Base-by-base conservation (phyloP, 306 rosid genomes). In the Vigna hirtella region DNA sequence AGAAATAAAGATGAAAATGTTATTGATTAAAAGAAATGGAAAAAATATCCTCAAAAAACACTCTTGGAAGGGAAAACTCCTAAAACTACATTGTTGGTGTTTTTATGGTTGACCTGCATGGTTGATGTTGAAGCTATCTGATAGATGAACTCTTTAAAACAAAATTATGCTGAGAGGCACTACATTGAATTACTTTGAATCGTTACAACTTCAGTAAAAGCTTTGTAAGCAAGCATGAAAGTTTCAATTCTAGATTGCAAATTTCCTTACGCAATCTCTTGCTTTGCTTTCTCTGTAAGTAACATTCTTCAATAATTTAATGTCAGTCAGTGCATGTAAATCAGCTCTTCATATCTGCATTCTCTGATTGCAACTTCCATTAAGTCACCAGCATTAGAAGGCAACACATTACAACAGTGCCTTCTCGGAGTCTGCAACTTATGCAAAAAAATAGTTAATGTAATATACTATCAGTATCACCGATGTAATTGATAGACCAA, bases 401-500 rank as follows among this genome's bases (percentile, higher is more conserved):
- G 87, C 71, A 87, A 70, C 30, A 91, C 85, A 72, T 91, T 90
- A 62, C 98, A 95, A 47, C 98, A 90, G 1, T 95, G 97, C 82
- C 98, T 88, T 78, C 97, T 88, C 28, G 92, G 97, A 38, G 82
- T 85, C 84, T 80, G 86, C 93, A 92, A 75, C 90, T 89, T 88
- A 73, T 34, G 47, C 22, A 68, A 45, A 67, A 66, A 0, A 42
- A 18, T 42, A 66, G 32, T 66, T 18, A 11, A 66, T 22, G 9
- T 10, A 66, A 4, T 10, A 1, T 2, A 64, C 36, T n/a, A 36
- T 9, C 9, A 66, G 10, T 3, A 40, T 7, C 45, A 40, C 11
- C 12, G 11, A 40, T 40, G 3, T 42, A 40, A 66, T 34, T 34
- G 40, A 20, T n/a, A 28, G 17, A 4, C 1, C n/a, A 57, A 14